These are phyloP conservation scores for bread wheat (Triticum aestivum) DNA, from an alignment of 176 grass and related monocot genomes.

Conservation along the genomic window IWGSC_CS_RefSeq_v2.1 NC_057813.1:251477909-251478408, in stretches of 20 bases:
- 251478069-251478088: conserved; percentile 83
- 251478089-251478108: conserved; percentile 99
- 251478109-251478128: conserved; percentile 85
- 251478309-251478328: conserved; percentile 83
- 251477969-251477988: conserved; percentile 79
- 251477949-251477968: conserved; percentile 86
- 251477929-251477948: conserved; percentile 86
- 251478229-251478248: conserved; percentile 90
- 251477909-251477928: conserved; percentile 87
- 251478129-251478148: conserved; percentile 74
- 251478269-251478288: conserved; percentile 81
- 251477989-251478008: conserved; percentile 89
- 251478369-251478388: conserved; percentile 31
- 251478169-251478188: conserved; percentile 88
- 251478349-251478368: conserved; percentile 71
- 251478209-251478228: conserved; percentile 87
- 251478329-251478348: conserved; percentile 78
- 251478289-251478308: conserved; percentile 93
- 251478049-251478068: conserved; percentile 92
- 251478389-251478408: conserved; percentile 17
- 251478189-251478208: conserved; percentile 87
- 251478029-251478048: conserved; percentile 95
- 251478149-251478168: conserved; percentile 72
- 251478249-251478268: conserved; percentile 93
- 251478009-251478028: conserved; percentile 94